Conservation (phyloP, 306 rosid species). For the Pueraria montana region DNA sequence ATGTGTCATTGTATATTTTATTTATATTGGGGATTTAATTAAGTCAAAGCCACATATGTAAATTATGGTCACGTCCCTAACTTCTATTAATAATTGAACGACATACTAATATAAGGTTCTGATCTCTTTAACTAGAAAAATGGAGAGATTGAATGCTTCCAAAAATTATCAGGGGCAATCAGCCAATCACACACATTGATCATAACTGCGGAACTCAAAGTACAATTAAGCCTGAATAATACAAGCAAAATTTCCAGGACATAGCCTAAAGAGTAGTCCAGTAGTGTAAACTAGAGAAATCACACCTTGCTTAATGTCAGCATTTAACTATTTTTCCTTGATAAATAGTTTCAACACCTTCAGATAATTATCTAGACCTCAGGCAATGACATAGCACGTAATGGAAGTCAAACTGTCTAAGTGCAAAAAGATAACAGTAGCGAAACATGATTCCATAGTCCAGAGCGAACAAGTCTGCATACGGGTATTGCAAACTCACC, state of each 20-base stretch:
- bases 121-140: not conserved
- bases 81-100: not conserved
- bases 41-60: not conserved
- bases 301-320: constrained; percentile 7
- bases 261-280: constrained; percentile 27
- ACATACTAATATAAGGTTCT: not conserved
- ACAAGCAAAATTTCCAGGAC: constrained; percentile 13
- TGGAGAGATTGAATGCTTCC: constrained; percentile 1
- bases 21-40: not conserved
- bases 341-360: constrained; percentile 25
- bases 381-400: constrained; percentile 9
- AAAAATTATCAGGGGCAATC: not conserved
- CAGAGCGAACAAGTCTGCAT: not conserved
- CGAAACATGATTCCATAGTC: constrained; percentile 4
- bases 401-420: constrained; percentile 1
- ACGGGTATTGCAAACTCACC: constrained; percentile 66
- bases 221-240: not conserved
- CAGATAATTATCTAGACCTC: constrained; percentile 24
- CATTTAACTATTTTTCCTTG: constrained; percentile 13
- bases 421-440: constrained; percentile 32
- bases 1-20: not conserved
- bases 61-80: not conserved
- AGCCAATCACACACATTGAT: not conserved
- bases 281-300: constrained; percentile 27
- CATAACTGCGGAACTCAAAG: not conserved